Conservation (phyloP, 441 rosid species). For the Mallotus repandus region DNA sequence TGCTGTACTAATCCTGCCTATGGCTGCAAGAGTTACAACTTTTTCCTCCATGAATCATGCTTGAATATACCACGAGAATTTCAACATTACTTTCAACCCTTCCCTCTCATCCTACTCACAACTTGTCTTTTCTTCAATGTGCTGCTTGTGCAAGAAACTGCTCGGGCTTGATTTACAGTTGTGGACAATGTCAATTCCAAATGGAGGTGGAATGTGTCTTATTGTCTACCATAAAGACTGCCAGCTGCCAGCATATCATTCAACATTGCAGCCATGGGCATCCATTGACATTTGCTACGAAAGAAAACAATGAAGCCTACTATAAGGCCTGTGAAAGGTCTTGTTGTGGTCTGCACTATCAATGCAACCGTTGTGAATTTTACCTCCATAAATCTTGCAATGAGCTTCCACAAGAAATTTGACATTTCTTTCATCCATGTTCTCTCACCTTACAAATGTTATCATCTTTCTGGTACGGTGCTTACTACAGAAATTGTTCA, state of each 20-base stretch:
- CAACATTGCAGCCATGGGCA: no score
- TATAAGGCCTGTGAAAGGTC: neutral
- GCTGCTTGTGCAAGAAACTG: no score
- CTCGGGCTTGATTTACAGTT: no score
- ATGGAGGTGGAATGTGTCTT: no score
- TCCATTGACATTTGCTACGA: no score
- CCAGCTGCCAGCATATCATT: neutral
- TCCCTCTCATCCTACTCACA: no score
- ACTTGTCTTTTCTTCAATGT: no score
- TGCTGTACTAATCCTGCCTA: neutral
- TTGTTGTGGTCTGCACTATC: neutral
- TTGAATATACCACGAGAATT: neutral
- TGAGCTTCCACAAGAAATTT: neutral
- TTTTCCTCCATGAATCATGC: slow-evolving; percentile 22
- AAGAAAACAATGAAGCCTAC: no score
- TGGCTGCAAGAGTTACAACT: slow-evolving; percentile 15
- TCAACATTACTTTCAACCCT: no score
- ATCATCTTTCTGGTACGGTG: neutral
- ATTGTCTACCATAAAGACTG: neutral
- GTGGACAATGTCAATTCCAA: no score
- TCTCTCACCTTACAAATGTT: slow-evolving; percentile 8
- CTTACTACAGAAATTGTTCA: neutral
- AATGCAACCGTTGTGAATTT: neutral
- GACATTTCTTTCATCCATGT: slow-evolving; percentile 19
- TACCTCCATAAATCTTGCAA: neutral